Evolutionary conservation across 169 alveolate species (phyloP).

Genomic region (Blepharisma undulans): DNA sequence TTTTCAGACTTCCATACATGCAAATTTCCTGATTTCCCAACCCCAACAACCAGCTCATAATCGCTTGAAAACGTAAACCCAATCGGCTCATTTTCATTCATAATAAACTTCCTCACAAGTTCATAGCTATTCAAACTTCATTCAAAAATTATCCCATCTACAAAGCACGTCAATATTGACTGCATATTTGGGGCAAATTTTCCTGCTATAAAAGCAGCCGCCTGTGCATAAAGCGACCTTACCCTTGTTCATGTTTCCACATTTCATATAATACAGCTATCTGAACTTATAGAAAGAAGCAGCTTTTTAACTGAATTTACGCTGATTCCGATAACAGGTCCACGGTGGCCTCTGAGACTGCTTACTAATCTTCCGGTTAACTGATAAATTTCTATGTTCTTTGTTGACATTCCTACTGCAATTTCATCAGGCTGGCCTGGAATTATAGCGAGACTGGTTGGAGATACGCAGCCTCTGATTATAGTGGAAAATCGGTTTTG

Average conservation of each 20-base stretch:
- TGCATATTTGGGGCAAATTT: not conserved
- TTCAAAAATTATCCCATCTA: not conserved
- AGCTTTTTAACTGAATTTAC: not conserved
- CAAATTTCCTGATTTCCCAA: not conserved
- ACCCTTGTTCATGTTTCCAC: not conserved
- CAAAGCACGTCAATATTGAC: not conserved
- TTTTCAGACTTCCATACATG: not conserved
- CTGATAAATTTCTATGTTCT: not conserved
- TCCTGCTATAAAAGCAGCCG: not conserved
- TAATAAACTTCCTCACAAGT: not conserved
- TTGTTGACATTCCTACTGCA: not conserved
- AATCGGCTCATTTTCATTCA: not conserved
- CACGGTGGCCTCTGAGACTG: not conserved
- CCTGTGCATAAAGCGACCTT: not conserved
- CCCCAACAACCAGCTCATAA: not conserved
- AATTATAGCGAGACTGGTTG: not conserved
- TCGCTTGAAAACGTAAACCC: not conserved
- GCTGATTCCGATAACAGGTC: not conserved
- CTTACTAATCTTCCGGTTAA: not conserved
- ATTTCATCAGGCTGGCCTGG: not conserved
- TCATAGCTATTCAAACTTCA: not conserved
- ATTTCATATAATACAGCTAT: not conserved
- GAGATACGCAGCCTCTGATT: not conserved
- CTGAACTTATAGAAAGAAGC: not conserved
- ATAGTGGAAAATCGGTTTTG: not conserved